These are phyloP conservation scores for Coelastrella sp. DNA, from an alignment of 139 green algal genomes.

Conservation along the genomic window DNA sequence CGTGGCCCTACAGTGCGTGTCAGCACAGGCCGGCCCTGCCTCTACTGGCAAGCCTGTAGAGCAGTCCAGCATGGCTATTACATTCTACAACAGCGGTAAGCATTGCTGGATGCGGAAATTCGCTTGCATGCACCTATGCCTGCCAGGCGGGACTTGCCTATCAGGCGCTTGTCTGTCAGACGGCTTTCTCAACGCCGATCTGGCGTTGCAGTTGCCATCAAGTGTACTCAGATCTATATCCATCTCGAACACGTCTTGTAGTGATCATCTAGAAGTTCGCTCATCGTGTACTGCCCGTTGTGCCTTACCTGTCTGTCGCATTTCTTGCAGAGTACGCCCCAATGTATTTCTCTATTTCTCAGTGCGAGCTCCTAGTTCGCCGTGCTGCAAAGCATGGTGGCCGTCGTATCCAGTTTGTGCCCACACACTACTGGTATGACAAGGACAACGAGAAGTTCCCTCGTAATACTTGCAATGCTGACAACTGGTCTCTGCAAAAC, in stretches of 20 bases:
- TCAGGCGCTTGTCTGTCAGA: not conserved
- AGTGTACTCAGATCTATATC: no score
- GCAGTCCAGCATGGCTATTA: conserved; percentile 23
- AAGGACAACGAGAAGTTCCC: not conserved
- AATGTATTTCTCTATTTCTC: conserved; percentile 27
- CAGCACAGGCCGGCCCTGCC: not conserved
- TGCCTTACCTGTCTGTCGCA: not conserved
- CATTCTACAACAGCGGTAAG: conserved; percentile 41
- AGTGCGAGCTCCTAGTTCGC: conserved; percentile 42
- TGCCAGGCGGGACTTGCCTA: not conserved
- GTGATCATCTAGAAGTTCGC: not conserved
- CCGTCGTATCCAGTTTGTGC: conserved; percentile 39
- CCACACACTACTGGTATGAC: conserved; percentile 51
- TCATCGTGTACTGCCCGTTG: not conserved
- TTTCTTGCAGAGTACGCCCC: conserved; percentile 36
- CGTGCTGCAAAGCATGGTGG: conserved; percentile 43
- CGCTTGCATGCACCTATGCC: not conserved
- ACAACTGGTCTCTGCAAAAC: conserved; percentile 38
- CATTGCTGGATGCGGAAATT: no score
- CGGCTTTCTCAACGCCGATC: not conserved
- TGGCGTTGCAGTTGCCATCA: not conserved
- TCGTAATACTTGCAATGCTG: conserved; percentile 29
- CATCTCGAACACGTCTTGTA: no score
- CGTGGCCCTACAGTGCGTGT: conserved; percentile 24
- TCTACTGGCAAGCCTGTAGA: conserved; percentile 13